These are phyloP conservation scores for Lachancea sp. DNA, from an alignment of 805 yeast genomes.

Conservation along the genomic window DNA sequence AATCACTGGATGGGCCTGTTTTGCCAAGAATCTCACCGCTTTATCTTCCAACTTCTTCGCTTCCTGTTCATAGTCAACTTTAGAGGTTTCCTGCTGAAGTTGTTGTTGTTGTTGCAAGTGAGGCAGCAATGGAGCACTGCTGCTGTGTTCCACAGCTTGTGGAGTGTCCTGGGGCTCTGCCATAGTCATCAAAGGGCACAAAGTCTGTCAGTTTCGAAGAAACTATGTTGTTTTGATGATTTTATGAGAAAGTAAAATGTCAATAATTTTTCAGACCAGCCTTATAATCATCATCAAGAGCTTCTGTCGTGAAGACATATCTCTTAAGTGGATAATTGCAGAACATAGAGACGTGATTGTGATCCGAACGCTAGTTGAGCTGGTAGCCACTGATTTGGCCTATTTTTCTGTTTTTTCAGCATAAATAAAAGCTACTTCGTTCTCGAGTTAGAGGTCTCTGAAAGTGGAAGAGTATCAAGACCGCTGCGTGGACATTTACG, in stretches of 20 bases:
- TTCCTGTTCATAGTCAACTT: conserved; percentile 30
- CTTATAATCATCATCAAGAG: neutral
- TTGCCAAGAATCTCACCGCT: conserved; percentile 30
- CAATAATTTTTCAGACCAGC: neutral
- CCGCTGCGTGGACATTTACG: no score
- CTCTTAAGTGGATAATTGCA: neutral
- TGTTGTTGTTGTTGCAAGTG: conserved; percentile 24
- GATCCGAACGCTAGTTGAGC: neutral
- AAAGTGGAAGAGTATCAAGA: no score
- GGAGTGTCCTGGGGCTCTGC: conserved; percentile 6
- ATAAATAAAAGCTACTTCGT: no score
- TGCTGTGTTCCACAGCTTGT: conserved; percentile 5
- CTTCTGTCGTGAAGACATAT: neutral
- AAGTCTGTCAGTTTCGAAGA: neutral
- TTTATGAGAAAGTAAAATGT: neutral
- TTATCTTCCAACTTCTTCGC: conserved; percentile 32
- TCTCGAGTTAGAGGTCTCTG: no score
- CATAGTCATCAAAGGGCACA: neutral
- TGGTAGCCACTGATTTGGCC: neutral
- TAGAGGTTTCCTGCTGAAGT: conserved; percentile 14
- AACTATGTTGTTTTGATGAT: neutral
- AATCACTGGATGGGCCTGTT: conserved; percentile 77
- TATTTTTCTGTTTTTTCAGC: neutral
- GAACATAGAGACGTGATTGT: neutral
- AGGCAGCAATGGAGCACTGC: conserved; percentile 22